A percentile compares a stretch with the other conserved stretches of the same genome.
These are phyloP conservation scores for Pseudocercospora vitis DNA, from an alignment of 2,329 filamentous ascomycete genomes.

Conservation along the genomic window DNA sequence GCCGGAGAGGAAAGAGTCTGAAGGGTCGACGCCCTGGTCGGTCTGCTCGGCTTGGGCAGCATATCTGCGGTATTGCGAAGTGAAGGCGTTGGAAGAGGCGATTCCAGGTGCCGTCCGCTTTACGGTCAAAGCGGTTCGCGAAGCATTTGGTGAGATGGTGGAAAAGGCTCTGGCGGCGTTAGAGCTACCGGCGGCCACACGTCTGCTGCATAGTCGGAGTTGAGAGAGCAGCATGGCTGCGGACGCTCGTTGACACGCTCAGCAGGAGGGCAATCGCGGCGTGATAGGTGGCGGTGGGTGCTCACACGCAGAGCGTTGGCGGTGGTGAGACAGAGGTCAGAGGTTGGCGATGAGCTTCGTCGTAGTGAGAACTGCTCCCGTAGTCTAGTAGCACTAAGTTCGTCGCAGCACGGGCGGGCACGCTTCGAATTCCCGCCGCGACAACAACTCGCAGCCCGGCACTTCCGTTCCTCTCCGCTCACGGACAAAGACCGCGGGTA, in stretches of 20 bases:
- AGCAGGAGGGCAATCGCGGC: slow-evolving; percentile 4
- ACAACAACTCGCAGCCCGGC: no score
- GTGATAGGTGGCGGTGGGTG: not conserved
- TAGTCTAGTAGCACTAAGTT: no score
- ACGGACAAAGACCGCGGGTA: no score
- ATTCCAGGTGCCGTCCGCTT: slow-evolving; percentile 51
- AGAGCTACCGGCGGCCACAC: slow-evolving; percentile 58
- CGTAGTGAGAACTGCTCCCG: no score
- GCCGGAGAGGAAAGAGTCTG: slow-evolving; percentile 93
- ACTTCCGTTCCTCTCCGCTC: no score
- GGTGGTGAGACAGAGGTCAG: not conserved
- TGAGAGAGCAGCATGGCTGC: slow-evolving; percentile 69
- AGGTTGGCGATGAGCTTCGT: no score
- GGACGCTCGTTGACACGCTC: slow-evolving; percentile 18
- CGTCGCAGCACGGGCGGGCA: no score
- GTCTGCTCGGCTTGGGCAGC: slow-evolving; percentile 60
- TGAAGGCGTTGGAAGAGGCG: slow-evolving; percentile 44
- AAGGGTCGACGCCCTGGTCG: slow-evolving; percentile 70
- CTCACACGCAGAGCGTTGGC: not conserved
- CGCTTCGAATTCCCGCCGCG: no score
- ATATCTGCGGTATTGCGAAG: slow-evolving; percentile 55
- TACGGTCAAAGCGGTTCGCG: slow-evolving; percentile 47
- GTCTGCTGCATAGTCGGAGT: slow-evolving; percentile 63
- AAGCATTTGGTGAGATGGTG: slow-evolving; percentile 38
- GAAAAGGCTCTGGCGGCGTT: slow-evolving; percentile 48